phyloP scores from a whole-genome alignment of 1,284 basidiomycete species.

The Trametes hirsuta region DNA sequence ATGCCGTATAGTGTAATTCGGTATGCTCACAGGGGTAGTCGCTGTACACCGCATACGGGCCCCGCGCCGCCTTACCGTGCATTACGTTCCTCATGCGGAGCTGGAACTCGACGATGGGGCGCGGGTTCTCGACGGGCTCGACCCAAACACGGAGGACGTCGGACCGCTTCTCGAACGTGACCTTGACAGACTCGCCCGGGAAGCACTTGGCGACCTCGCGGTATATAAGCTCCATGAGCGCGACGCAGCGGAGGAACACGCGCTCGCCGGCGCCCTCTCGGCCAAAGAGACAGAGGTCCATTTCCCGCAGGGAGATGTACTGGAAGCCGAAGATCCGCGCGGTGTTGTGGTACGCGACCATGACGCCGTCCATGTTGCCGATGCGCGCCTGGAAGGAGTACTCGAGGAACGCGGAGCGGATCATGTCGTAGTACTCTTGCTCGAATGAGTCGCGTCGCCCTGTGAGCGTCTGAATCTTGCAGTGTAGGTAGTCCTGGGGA shows the following conservation, averaged over 20 bases:
- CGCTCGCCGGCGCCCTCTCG: conserved; percentile 61
- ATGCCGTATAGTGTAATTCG: not conserved
- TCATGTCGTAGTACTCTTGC: conserved; percentile 90
- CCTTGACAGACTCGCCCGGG: conserved; percentile 65
- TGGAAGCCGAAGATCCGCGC: conserved; percentile 92
- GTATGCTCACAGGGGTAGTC: conserved; percentile 42
- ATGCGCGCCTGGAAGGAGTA: conserved; percentile 97
- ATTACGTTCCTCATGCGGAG: conserved; percentile 41
- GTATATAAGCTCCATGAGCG: conserved; percentile 73
- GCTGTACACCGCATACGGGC: conserved; percentile 29
- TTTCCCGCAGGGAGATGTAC: conserved; percentile 86
- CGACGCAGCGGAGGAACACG: conserved; percentile 80
- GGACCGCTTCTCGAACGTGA: conserved; percentile 55
- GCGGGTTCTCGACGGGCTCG: conserved; percentile 56
- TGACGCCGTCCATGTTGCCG: conserved; percentile 96
- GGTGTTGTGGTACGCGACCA: conserved; percentile 96
- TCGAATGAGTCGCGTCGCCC: conserved; percentile 82
- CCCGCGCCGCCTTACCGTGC: conserved; percentile 38
- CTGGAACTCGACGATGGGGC: conserved; percentile 47
- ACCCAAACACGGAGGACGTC: conserved; percentile 64
- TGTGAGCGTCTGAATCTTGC: conserved; percentile 64
- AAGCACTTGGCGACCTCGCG: conserved; percentile 66
- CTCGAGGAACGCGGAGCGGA: conserved; percentile 93
- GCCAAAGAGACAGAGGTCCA: conserved; percentile 86
- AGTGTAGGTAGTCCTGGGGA: conserved; percentile 72